A percentile compares a stretch with the other conserved stretches of the same genome.
Conservation (phyloP, 2,329 filamentous ascomycete species). For the Xylariales sp. region DNA sequence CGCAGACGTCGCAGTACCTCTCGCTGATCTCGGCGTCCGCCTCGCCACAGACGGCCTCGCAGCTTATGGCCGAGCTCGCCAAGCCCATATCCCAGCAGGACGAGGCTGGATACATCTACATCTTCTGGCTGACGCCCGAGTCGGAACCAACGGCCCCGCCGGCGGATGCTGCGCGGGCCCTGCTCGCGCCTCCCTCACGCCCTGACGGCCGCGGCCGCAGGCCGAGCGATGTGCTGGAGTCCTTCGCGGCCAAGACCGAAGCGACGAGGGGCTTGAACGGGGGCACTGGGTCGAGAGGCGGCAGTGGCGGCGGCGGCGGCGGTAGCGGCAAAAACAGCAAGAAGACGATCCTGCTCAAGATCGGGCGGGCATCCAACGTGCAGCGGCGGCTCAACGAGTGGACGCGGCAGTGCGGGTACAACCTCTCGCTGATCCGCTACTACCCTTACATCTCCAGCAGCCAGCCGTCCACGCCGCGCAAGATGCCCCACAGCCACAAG, state of each 20-base stretch:
- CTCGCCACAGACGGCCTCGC: conserved; percentile 63
- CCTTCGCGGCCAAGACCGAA: conserved; percentile 34
- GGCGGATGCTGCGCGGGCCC: conserved; percentile 53
- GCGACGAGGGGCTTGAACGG: too few species aligned
- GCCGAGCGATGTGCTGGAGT: conserved; percentile 51
- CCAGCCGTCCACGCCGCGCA: conserved; percentile 46
- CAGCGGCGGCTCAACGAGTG: conserved; percentile 89
- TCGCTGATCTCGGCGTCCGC: conserved; percentile 66
- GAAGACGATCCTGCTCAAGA: conserved; percentile 66
- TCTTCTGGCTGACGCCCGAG: conserved; percentile 89
- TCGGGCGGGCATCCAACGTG: conserved; percentile 72
- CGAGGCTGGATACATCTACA: conserved; percentile 93
- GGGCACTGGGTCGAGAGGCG: too few species aligned
- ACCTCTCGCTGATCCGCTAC: conserved; percentile 81
- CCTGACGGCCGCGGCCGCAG: conserved; percentile 35
- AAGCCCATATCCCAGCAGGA: conserved; percentile 70
- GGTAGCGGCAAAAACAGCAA: too few species aligned
- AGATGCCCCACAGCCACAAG: conserved; percentile 79
- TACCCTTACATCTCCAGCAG: conserved; percentile 72
- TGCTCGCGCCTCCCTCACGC: conserved; percentile 48
- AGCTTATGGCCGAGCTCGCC: conserved; percentile 71
- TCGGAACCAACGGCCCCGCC: conserved; percentile 50
- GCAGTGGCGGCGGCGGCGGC: too few species aligned
- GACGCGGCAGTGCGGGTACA: conserved; percentile 88
- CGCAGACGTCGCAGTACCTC: conserved; percentile 44